Evolutionary conservation across 768 basidiomycete genomes (phyloP).

Genomic region (Mrakia blollopis): DNA sequence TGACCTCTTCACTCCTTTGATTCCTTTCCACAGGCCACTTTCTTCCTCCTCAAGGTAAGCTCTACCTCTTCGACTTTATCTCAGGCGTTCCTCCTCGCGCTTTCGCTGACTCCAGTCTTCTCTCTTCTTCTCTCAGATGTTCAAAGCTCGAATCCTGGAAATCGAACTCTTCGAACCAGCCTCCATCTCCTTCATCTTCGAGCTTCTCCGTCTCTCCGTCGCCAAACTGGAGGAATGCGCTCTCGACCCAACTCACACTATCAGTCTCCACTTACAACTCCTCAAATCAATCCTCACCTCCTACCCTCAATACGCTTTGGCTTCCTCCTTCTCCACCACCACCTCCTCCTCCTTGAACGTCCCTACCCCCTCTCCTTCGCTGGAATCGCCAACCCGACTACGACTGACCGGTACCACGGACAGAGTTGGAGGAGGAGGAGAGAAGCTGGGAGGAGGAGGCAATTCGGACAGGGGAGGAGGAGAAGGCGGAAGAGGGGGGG

Average conservation of each 20-base stretch:
- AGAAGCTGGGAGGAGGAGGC: background rate
- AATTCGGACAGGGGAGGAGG: background rate
- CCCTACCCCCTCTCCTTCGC: background rate
- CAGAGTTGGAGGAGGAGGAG: background rate
- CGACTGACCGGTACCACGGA: no score
- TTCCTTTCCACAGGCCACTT: no score
- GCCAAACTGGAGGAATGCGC: background rate
- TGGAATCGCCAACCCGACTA: background rate
- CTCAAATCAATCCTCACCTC: background rate
- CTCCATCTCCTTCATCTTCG: background rate
- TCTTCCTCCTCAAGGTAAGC: no score
- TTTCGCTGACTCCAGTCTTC: no score
- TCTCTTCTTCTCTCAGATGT: background rate
- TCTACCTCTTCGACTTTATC: no score
- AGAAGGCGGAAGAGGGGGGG: background rate
- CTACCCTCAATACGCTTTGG: background rate
- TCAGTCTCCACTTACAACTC: background rate
- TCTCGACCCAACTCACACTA: background rate
- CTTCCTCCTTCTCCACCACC: background rate
- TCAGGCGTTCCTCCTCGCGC: no score
- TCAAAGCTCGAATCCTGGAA: background rate
- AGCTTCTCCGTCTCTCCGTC: slow-evolving; percentile 3
- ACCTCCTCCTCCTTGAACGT: background rate
- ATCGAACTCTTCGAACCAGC: background rate
- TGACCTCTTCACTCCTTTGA: no score